Base-by-base conservation (phyloP, 495 filamentous ascomycete species). In the Aspergillus kassunensis region DNA sequence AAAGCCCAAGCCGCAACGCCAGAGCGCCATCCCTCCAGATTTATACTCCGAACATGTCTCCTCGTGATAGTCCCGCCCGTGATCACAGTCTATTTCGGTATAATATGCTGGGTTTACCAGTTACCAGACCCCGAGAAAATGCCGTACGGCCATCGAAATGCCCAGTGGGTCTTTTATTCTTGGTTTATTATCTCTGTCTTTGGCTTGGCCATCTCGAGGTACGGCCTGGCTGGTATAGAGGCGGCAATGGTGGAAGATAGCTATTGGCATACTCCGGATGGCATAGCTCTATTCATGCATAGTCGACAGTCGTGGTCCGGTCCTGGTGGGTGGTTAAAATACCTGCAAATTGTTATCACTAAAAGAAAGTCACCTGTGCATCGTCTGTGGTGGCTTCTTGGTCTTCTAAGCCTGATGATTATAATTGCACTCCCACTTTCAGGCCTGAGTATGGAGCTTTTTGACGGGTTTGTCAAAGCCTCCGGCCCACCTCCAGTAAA, bases 51-150 rank as follows among this genome's bases (percentile, higher is more conserved):
- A 4, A 13, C 48, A 58, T 31, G 27, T 21, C 1, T 16, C 44
- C 6, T 25, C 41, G 2, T 35, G 58, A 51, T 1, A 34, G 52
- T 8, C 48, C 44, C 1, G 49, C 58, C 3, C 31, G 62, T n/a
- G 44, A 19, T 20, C 34, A n/a, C 27, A 15, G 15, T 23, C 1
- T 23, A 44, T 44, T 44, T 36, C n/a, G n/a, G 6, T 36, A 4
- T 36, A n/a, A 36, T 36, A 36, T 36, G n/a, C n/a, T 13, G 6
- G 4, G 33, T 36, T 13, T 36, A 36, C 33, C 33, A 13, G n/a
- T 6, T 13, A 13, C 33, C 33, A 13, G 33, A 36, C n/a, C 13
- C 13, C n/a, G 33, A 4, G 6, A 16, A 6, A 13, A 6, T 13
- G 6, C 4, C 6, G n/a, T 36, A 36, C 13, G n/a, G 33, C 33